Conservation (phyloP, 495 filamentous ascomycete genomes). For the Amphirosellinia nigrospora region DNA sequence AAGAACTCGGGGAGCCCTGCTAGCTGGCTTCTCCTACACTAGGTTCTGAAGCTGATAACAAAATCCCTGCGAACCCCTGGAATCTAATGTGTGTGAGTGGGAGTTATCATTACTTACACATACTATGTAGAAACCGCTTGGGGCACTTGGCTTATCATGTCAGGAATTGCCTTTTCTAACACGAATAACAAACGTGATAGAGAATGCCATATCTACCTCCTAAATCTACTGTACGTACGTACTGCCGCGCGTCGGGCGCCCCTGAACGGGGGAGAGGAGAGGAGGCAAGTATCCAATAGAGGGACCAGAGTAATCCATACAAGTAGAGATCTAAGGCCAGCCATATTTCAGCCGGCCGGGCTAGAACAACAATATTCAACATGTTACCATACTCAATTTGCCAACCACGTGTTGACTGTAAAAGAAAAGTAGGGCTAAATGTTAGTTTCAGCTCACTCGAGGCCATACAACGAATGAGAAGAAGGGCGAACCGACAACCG, state of each 20-base stretch:
- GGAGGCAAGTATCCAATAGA: no score
- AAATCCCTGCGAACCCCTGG: background rate
- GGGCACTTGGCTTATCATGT: background rate
- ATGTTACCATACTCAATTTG: background rate
- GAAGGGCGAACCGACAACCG: background rate
- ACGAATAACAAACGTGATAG: background rate
- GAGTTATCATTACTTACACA: background rate
- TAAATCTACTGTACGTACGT: no score
- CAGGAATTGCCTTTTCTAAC: background rate
- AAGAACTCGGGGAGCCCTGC: background rate
- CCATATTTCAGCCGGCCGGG: background rate
- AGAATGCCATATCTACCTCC: background rate
- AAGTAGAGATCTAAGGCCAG: no score
- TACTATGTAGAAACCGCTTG: no score
- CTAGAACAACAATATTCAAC: background rate
- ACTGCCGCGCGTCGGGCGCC: no score
- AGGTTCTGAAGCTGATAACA: background rate
- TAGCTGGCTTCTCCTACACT: background rate
- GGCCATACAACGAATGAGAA: constrained; percentile 1
- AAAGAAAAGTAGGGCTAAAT: background rate
- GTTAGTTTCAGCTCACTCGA: background rate
- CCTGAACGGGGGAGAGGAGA: no score
- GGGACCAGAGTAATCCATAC: no score
- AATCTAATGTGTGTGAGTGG: background rate
- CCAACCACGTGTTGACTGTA: background rate